Conservation (phyloP, 2,329 filamentous ascomycete genomes). For the Fusarium anthophilum region DNA sequence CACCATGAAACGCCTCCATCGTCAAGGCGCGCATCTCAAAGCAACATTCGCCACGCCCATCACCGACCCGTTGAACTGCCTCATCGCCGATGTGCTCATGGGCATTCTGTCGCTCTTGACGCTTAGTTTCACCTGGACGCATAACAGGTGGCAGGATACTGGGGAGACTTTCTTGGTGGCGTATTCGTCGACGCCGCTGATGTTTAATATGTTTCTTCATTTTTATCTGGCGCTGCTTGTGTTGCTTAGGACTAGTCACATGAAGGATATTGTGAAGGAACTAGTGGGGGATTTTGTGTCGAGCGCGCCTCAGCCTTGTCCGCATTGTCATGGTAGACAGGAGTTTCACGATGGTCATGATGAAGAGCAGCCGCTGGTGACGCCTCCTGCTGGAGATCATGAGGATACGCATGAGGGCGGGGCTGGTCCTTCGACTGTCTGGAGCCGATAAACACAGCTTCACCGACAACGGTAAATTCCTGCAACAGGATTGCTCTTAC, state of each 20-base stretch:
- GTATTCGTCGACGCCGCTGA: background rate
- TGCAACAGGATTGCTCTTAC: background rate
- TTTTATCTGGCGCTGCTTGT: background rate
- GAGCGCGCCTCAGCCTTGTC: background rate
- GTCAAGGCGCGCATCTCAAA: background rate
- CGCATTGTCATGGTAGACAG: background rate
- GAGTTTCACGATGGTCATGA: background rate
- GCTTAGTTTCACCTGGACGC: background rate
- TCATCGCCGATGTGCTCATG: background rate
- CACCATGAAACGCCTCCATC: background rate
- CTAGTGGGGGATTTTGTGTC: background rate
- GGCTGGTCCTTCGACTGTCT: background rate
- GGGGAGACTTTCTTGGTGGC: background rate
- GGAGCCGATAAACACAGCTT: background rate
- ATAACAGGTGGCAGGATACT: background rate
- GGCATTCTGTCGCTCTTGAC: background rate
- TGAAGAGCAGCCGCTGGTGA: background rate
- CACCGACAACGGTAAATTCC: fast-evolving
- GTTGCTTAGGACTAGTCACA: background rate
- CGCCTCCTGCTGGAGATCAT: background rate
- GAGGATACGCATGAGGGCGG: background rate
- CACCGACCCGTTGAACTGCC: background rate
- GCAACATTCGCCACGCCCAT: background rate
- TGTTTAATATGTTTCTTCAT: constrained; percentile 5
- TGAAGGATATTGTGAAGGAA: background rate